Conservation (phyloP, 1,284 basidiomycete species). For the Ustilago bromivora region DNA sequence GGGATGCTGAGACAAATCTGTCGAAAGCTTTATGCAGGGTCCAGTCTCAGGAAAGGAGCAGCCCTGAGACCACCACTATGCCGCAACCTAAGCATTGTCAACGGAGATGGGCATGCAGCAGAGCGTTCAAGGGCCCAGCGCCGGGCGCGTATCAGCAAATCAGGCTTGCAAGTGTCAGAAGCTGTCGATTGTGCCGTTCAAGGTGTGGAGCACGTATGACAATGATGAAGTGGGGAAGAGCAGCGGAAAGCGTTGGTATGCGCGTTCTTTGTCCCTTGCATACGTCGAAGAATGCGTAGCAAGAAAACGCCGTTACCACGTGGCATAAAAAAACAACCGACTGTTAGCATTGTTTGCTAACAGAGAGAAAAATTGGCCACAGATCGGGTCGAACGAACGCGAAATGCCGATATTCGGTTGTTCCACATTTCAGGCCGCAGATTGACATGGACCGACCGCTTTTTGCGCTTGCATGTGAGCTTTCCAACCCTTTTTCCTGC, state of each 20-base stretch:
- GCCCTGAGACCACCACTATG: constrained; percentile 5
- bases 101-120: neutral
- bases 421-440: constrained; percentile 9
- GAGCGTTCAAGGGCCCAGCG: neutral
- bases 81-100: neutral
- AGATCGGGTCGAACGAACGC: neutral
- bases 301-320: neutral
- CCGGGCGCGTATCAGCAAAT: neutral
- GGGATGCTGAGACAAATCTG: neutral
- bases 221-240: neutral
- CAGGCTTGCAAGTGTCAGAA: neutral
- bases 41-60: constrained; percentile 6
- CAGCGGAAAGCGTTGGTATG: constrained; percentile 6
- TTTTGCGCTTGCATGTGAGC: neutral
- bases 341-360: constrained; percentile 4
- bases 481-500: neutral
- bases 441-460: constrained; percentile 24
- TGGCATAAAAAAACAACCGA: neutral
- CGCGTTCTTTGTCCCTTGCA: constrained; percentile 41
- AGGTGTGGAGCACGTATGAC: neutral
- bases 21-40: constrained; percentile 18
- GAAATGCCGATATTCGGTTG: neutral
- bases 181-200: neutral
- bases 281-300: constrained; percentile 50
- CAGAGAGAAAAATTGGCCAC: neutral